phyloP scores from a whole-genome alignment of 495 filamentous ascomycete genomes.

The Darksidea phi region DNA sequence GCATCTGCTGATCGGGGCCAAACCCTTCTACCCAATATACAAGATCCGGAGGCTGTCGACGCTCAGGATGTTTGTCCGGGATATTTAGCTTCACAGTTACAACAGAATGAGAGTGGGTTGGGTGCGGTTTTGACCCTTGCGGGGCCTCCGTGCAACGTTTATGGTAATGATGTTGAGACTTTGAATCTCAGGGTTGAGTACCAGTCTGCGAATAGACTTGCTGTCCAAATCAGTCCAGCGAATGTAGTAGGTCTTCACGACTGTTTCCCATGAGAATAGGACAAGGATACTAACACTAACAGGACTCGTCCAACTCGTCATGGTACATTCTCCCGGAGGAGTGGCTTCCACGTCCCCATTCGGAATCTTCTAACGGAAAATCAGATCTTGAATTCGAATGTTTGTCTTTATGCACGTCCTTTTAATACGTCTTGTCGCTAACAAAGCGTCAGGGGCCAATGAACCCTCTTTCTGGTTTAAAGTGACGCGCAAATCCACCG shows the following conservation, averaged over 20 bases:
- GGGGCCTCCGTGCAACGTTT: constrained; percentile 59
- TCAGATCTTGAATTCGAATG: constrained; percentile 56
- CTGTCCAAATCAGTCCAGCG: constrained; percentile 58
- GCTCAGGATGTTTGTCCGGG: constrained; percentile 68
- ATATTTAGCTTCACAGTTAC: constrained; percentile 56
- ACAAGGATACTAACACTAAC: neutral
- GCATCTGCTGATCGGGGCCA: constrained; percentile 56
- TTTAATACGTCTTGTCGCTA: neutral
- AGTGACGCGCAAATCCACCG: constrained; percentile 55
- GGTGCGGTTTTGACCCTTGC: constrained; percentile 56
- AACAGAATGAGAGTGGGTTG: constrained; percentile 49
- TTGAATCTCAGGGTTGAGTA: constrained; percentile 58
- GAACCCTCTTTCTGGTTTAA: constrained; percentile 61
- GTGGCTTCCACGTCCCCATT: constrained; percentile 59
- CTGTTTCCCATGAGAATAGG: neutral
- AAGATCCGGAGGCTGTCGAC: constrained; percentile 68
- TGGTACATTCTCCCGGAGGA: constrained; percentile 67
- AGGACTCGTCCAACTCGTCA: constrained; percentile 60
- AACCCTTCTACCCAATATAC: constrained; percentile 65
- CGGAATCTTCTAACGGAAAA: constrained; percentile 46
- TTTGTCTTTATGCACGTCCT: constrained; percentile 5
- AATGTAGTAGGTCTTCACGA: constrained; percentile 47
- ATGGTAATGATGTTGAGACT: constrained; percentile 61
- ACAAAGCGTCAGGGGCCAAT: constrained; percentile 49
- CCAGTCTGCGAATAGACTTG: constrained; percentile 55